Evolutionary conservation across 75 land plant species (phyloP).

Genomic region (Larix kaempferi): DNA sequence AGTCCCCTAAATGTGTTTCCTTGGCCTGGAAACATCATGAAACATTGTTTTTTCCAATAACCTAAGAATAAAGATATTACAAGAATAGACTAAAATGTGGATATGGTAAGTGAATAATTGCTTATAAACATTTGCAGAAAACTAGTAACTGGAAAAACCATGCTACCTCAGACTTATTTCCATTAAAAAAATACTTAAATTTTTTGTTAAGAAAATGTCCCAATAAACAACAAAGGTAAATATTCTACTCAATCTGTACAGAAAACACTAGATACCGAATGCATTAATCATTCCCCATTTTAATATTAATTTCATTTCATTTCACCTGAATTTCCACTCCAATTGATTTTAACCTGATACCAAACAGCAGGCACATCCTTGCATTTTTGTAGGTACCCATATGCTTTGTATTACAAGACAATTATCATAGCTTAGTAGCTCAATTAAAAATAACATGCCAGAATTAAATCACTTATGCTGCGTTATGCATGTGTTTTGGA

Average conservation of each 20-base stretch:
- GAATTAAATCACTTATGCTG: neutral
- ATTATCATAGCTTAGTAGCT: neutral
- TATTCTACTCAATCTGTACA: neutral
- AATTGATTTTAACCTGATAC: slow-evolving; percentile 62
- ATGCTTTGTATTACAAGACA: slow-evolving; percentile 51
- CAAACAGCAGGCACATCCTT: slow-evolving; percentile 58
- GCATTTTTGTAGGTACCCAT: slow-evolving; percentile 68
- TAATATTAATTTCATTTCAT: neutral
- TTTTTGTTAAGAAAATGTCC: neutral
- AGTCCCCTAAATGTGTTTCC: neutral
- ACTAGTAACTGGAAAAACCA: neutral
- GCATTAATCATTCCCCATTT: neutral
- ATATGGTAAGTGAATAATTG: neutral
- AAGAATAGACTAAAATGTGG: neutral
- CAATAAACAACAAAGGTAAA: neutral
- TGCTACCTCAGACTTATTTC: neutral
- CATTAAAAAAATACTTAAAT: neutral
- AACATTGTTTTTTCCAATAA: neutral
- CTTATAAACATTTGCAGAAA: neutral
- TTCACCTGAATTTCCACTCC: slow-evolving; percentile 65
- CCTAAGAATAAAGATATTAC: neutral
- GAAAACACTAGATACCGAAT: neutral
- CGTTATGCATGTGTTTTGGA: too few relatives aligned
- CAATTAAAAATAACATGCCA: neutral
- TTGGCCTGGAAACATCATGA: neutral